These are phyloP conservation scores for Lasiodiplodia gonubiensis DNA, from an alignment of 2,329 filamentous ascomycete genomes.

Conservation along the genomic window DNA sequence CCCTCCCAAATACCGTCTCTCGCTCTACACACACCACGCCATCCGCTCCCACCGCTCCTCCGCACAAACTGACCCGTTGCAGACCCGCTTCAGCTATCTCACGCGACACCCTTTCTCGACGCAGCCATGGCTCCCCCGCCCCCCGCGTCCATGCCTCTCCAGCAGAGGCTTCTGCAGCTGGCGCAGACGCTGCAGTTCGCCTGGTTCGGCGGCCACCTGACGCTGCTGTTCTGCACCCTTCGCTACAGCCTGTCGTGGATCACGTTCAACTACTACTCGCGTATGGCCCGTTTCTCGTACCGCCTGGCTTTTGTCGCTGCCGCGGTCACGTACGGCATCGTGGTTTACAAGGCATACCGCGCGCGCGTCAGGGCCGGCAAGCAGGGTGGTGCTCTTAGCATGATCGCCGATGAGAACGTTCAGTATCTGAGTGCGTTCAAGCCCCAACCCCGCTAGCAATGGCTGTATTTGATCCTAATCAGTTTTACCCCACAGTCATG, in stretches of 20 bases:
- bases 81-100: constrained; percentile 30
- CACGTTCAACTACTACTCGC: constrained; percentile 82
- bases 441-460: background rate
- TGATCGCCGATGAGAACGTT: constrained; percentile 91
- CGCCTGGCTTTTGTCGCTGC: constrained; percentile 89
- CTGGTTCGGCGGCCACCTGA: constrained; percentile 75
- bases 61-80: constrained; percentile 16
- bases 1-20: constrained; percentile 6
- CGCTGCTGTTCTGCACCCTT: constrained; percentile 79
- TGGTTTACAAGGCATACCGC: constrained; percentile 96
- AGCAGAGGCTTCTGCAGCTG: constrained; percentile 75
- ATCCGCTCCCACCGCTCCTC: background rate
- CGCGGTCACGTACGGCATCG: constrained; percentile 92
- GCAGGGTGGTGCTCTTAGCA: constrained; percentile 66
- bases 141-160: constrained; percentile 69
- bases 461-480: background rate
- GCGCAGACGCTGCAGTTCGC: constrained; percentile 92
- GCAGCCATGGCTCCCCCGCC: constrained; percentile 75
- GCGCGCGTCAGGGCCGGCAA: constrained; percentile 79
- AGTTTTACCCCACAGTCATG: constrained; percentile 67
- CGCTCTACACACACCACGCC: background rate
- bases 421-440: constrained; percentile 84
- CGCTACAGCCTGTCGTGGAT: constrained; percentile 87
- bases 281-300: constrained; percentile 82
- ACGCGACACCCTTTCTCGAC: constrained; percentile 38